Evolutionary conservation across 2,329 filamentous ascomycete species (phyloP), one percentile per base, ranked within the genome.

Genomic region (Fusarium albosuccineum): DNA sequence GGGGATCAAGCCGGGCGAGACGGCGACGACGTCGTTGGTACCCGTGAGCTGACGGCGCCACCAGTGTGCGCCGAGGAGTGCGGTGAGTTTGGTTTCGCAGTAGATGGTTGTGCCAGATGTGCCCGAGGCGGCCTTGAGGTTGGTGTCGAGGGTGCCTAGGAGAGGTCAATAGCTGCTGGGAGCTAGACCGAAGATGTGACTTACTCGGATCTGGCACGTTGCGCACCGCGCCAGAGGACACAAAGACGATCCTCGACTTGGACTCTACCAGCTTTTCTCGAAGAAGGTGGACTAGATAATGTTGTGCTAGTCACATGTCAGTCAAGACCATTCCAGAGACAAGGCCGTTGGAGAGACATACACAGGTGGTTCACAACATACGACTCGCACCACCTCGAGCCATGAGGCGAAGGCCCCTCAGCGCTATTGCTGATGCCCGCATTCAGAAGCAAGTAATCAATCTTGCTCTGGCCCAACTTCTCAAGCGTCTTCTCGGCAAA

Each of bases 311-410:
- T 16, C 9, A 4, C 13, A 10, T 9, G 46, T 70, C 11, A 74
- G 68, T 13, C 16, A 44, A 33, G 5, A 4, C 9, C 17, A 26
- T 22, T 34, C 40, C n/a, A 22, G 14, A 17, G 22, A 22, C 13
- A 22, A 30, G 4, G 22, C 1, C 22, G 22, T 13, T 11, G 6
- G 3, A 16, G 22, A 9, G 7, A 57, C 80, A 68, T 53, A 86
- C 84, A 82, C 9, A 86, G 76, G 57, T 86, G 83, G 62, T 87
- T 87, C 17, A 87, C 84, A 14, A 86, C 73, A 30, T 82, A 80
- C 0, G 78, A 39, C 71, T 86, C 82, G 68, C 81, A 83, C 85
- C 85, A 87, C 68, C 81, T 81, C 2, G 80, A 82, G 3, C 81
- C 81, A 52, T 79, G 66, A 0, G 79, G 77, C 0, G 78, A 77